Evolutionary conservation across 257 asterid genomes (phyloP), one percentile per base, ranked within the genome.

Genomic region (Phtheirospermum japonicum): DNA sequence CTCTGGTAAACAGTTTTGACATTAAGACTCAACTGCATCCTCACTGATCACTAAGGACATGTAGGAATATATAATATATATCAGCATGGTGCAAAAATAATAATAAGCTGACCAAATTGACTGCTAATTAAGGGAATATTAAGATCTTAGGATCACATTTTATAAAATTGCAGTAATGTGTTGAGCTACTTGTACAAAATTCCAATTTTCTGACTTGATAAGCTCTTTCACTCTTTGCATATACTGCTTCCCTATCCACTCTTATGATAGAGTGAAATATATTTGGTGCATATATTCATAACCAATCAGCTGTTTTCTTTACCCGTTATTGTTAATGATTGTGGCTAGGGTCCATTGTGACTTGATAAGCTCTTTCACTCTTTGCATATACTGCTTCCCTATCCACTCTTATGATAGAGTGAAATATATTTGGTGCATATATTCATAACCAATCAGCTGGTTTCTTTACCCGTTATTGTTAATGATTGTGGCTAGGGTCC

Each of bases 271-370:
- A 8, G 52, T 28, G 59, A 50, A 33, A 64, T 62, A 20, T 63
- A 20, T 66, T 19, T 63, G 56, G 69, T 70, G 79, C 70, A 54
- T 66, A 59, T 52, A 39, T 60, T 48, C 64, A 53, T 52, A 46
- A 26, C 43, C 52, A 46, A 26, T 36, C 52, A 59, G 57, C 51
- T 23, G 60, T 45, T 40, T n/a, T 54, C 14, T 33, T 61, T 60
- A 42, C 32, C 17, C 48, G 52, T 69, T 16, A 68, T 26, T 50
- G 0, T 63, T 65, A 32, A 28, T 69, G 49, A 70, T 69, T 79
- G 75, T 75, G 75, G 66, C 68, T 76, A 93, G 99, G 92, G 74
- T 93, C 55, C 96, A 93, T 69, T 93, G 99, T 63, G 50, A 42
- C 45, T 34, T 68, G 53, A 16, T 33, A 14, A 52, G 31, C 9